These are phyloP conservation scores for Calendula officinalis DNA, from an alignment of 129 eudicot species.

Conservation along the genomic window DNA sequence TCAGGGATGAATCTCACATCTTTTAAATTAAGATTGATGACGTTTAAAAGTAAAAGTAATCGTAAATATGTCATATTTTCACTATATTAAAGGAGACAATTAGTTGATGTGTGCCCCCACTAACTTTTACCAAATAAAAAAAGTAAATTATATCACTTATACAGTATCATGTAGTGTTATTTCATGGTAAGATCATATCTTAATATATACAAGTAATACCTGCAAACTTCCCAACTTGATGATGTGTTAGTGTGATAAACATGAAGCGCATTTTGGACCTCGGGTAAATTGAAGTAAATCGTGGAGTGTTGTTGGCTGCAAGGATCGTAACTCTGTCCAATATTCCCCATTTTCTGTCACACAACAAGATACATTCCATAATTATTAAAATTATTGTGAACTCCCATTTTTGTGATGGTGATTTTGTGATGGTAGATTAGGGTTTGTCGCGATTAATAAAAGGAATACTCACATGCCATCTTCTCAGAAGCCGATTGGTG, in stretches of 20 bases:
- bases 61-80: no score
- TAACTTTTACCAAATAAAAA: no score
- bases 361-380: slow-evolving; percentile 5
- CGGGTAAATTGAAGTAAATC: slow-evolving; percentile 74
- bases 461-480: slow-evolving; percentile 52
- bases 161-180: no score
- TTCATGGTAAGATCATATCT: not conserved
- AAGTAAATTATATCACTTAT: no score
- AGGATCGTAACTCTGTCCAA: slow-evolving; percentile 69
- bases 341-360: slow-evolving; percentile 45
- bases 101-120: no score
- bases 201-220: slow-evolving; percentile 32
- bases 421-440: no score
- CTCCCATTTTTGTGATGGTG: not conserved
- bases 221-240: slow-evolving; percentile 68
- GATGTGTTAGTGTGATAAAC: slow-evolving; percentile 40
- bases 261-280: slow-evolving; percentile 85
- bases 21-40: no score
- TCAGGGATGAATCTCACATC: no score
- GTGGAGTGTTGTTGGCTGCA: slow-evolving; percentile 77
- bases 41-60: no score
- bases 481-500: slow-evolving; percentile 31
- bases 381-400: not conserved
- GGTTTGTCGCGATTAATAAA: not conserved
- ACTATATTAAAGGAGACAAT: no score